Evolutionary conservation across 177 flowering plant genomes (phyloP).

Genomic region (Telopea speciosissima): DNA sequence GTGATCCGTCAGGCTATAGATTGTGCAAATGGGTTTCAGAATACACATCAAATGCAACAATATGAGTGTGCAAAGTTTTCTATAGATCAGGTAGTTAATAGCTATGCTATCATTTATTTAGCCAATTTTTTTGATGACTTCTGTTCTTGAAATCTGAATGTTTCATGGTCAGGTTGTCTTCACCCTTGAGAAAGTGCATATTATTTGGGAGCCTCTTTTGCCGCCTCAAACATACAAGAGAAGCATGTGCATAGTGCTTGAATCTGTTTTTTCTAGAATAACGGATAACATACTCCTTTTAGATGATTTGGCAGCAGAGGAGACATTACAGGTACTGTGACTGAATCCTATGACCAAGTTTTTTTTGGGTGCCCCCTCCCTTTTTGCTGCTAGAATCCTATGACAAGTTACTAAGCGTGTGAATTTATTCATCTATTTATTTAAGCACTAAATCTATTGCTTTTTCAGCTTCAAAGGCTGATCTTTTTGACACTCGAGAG

Average conservation of each 20-base stretch:
- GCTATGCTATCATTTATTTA: not conserved
- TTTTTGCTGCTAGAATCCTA: too few species aligned
- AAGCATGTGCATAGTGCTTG: constrained; percentile 61
- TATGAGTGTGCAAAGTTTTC: constrained; percentile 84
- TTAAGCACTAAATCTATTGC: constrained; percentile 7
- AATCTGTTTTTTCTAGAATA: constrained; percentile 61
- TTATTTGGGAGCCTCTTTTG: constrained; percentile 89
- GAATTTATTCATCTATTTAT: constrained; percentile 11
- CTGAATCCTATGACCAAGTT: not conserved
- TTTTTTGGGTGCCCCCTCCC: too few species aligned
- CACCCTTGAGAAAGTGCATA: constrained; percentile 82
- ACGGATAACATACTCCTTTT: constrained; percentile 69
- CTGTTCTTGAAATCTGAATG: constrained; percentile 7
- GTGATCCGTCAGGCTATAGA: constrained; percentile 60
- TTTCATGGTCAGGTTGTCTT: constrained; percentile 59
- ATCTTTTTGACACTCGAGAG: constrained; percentile 64
- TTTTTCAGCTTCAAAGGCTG: constrained; percentile 76
- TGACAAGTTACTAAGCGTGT: not conserved
- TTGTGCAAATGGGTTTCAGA: constrained; percentile 95
- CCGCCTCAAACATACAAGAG: constrained; percentile 58
- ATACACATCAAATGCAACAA: constrained; percentile 76
- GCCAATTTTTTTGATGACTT: not conserved
- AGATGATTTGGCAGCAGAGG: constrained; percentile 98
- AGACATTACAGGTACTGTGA: constrained; percentile 71
- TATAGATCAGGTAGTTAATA: constrained; percentile 94